Base-by-base conservation (phyloP, 495 filamentous ascomycete genomes). In the Xylona heveae region DNA sequence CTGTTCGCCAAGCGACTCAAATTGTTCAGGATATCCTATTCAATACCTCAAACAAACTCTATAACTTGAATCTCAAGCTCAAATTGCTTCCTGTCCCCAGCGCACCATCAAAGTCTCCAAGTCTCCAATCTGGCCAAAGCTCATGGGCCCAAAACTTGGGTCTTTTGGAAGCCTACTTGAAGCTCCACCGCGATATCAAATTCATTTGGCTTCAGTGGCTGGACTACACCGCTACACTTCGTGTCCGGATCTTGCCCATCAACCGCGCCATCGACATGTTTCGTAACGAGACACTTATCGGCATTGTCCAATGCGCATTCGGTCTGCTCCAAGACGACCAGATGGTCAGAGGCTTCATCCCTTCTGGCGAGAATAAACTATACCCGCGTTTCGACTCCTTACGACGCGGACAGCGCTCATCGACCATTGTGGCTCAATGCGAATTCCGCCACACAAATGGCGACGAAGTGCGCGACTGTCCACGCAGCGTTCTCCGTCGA, bases 121-220 rank as follows among this genome's bases (percentile, higher is more conserved):
- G n/a, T n/a, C n/a, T n/a, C n/a, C n/a, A n/a, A n/a, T n/a, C n/a
- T n/a, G n/a, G n/a, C n/a, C n/a, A n/a, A n/a, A n/a, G n/a, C n/a
- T n/a, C n/a, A n/a, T n/a, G n/a, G n/a, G n/a, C n/a, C n/a, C n/a
- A n/a, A n/a, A n/a, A n/a, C n/a, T n/a, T n/a, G n/a, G n/a, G n/a
- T n/a, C n/a, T n/a, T n/a, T n/a, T n/a, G n/a, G n/a, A n/a, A n/a
- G n/a, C n/a, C n/a, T n/a, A n/a, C n/a, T n/a, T n/a, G n/a, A n/a
- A n/a, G n/a, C n/a, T n/a, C n/a, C n/a, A 64, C 38, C 37, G 43
- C 3, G 38, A 47, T 0, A 44, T 57, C 23, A 62, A 68, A 33
- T 77, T 66, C 33, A 42, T 83, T 24, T 70, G 76, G 34, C 59
- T 88, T 31, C 72, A 79, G 51, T 90, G 74, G 66, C 49, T 79